phyloP scores from a whole-genome alignment of 192 early-diverging fungal genomes.

The Rhizophagus clarus region DNA sequence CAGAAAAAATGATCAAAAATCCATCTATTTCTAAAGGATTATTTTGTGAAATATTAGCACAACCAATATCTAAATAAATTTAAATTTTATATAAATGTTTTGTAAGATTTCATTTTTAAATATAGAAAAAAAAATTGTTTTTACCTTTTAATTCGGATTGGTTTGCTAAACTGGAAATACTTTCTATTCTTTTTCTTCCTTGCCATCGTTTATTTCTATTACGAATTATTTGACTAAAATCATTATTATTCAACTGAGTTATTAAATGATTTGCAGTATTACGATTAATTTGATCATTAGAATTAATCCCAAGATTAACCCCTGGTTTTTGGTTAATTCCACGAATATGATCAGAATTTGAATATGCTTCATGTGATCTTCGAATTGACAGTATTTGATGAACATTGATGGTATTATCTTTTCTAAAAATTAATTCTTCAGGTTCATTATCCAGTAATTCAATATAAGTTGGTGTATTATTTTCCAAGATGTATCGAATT shows the following conservation, averaged over 20 bases:
- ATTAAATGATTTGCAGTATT: slow-evolving; percentile 2
- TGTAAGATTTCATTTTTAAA: not conserved
- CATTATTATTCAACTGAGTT: not conserved
- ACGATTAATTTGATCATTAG: not conserved
- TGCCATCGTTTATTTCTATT: not conserved
- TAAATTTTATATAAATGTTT: not conserved
- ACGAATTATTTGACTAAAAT: not conserved
- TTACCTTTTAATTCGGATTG: not conserved
- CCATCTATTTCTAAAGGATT: not conserved
- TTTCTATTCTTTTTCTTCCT: not conserved
- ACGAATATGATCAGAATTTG: not conserved
- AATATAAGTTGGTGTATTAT: not conserved
- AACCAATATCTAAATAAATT: slow-evolving; percentile 1
- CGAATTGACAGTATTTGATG: not conserved
- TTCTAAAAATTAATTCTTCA: not conserved
- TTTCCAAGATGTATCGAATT: not conserved
- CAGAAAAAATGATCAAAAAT: not conserved
- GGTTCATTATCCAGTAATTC: not conserved
- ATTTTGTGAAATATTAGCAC: not conserved
- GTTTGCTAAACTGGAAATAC: not conserved
- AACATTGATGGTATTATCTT: not conserved
- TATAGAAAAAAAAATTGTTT: not conserved
- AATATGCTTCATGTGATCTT: not conserved
- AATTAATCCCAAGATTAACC: not conserved
- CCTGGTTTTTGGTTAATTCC: not conserved